Evolutionary conservation across 257 asterid species (phyloP).

Genomic region (Lithospermum erythrorhizon): DNA sequence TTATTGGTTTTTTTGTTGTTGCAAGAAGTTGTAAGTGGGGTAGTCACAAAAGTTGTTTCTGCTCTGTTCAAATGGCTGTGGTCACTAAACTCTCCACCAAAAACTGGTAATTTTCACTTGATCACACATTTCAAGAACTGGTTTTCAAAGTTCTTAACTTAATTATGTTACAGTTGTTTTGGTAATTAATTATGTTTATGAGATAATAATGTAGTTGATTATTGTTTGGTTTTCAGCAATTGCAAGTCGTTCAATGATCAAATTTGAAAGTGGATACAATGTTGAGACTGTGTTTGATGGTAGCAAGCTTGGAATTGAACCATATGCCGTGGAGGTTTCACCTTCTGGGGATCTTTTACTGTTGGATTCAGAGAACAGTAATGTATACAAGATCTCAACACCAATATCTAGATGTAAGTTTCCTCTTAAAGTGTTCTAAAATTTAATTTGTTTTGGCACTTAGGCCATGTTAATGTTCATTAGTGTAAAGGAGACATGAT

Average conservation of each 20-base stretch:
- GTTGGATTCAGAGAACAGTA: constrained; percentile 74
- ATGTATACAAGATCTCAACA: constrained; percentile 63
- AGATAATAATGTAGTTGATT: constrained; percentile 8
- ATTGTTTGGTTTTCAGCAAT: constrained; percentile 28
- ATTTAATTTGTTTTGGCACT: background rate
- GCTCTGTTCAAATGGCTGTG: constrained; percentile 68
- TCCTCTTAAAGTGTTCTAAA: background rate
- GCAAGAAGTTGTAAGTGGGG: constrained; percentile 78
- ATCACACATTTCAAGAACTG: constrained; percentile 17
- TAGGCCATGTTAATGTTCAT: too few species aligned
- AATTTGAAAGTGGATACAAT: constrained; percentile 79
- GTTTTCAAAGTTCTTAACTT: background rate
- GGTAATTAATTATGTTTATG: background rate
- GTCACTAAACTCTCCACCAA: constrained; percentile 62
- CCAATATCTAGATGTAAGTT: constrained; percentile 82
- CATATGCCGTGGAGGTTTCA: constrained; percentile 59
- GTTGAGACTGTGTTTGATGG: constrained; percentile 98
- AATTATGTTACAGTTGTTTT: background rate
- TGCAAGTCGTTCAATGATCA: constrained; percentile 82
- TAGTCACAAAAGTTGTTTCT: constrained; percentile 69
- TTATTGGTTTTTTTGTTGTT: constrained; percentile 1
- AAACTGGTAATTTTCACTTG: constrained; percentile 33
- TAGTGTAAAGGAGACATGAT: too few species aligned
- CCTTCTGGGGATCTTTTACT: constrained; percentile 61
- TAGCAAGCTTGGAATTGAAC: constrained; percentile 82